Evolutionary conservation across 2,329 filamentous ascomycete species (phyloP), one percentile per base, ranked within the genome.

Genomic region (Rutstroemia sydowiana): DNA sequence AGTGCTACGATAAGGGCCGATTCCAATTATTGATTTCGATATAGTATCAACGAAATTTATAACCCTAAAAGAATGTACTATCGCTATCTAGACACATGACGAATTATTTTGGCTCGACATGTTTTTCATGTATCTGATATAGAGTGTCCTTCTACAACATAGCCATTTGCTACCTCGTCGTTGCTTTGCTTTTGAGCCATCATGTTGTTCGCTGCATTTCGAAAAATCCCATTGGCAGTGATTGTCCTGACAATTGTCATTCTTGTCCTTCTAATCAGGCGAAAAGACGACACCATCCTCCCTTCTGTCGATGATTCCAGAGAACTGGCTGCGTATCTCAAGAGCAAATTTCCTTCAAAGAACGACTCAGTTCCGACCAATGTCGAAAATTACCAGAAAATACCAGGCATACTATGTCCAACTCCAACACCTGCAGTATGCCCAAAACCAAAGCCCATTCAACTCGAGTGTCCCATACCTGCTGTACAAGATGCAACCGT

Each of bases 111-210:
- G 4, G 4, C 23, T 4, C 13, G 20, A 20, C 11, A 5, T 39
- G 16, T 18, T 21, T 39, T 39, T 18, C 16, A 16, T 39, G 11
- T 16, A 10, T 16, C 2, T 10, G 7, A 39, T 4, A 10, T 2
- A 9, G 7, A 21, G 20, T 9, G 20, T 39, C 36, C 20, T 14
- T 39, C 16, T 20, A 18, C 36, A 20, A 21, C 13, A 20, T 5
- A 39, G 11, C 9, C n/a, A 21, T 2, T 39, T 10, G n/a, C 18
- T 26, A 26, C 23, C 23, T 21, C 20, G n/a, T 21, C 36, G 10
- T 39, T 18, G 5, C 16, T 39, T 11, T 18, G 9, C 36, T 39
- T 20, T 20, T 39, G 16, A 42, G 20, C 13, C 67, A 21, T 8
- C 14, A 18, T 51, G 20, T 45, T 39, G 7, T n/a, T 40, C 18